Percentiles rank a stretch among this genome's conserved stretches.
Conservation (phyloP, 108 stramenopile genomes). For the Skeletonema grethae region DNA sequence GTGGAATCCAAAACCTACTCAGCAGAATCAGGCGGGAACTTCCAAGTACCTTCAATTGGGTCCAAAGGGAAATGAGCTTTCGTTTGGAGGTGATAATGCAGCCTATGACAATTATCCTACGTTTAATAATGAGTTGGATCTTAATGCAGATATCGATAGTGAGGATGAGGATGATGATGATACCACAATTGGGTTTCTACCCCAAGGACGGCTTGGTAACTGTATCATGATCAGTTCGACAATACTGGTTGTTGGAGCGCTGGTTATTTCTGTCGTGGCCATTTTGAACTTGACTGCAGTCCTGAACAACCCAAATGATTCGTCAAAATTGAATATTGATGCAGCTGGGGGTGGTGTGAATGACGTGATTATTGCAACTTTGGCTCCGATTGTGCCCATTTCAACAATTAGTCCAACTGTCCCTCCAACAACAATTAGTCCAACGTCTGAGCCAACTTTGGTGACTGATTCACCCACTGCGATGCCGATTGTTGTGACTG, state of each 20-base stretch:
- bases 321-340: background rate
- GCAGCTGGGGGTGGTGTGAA: background rate
- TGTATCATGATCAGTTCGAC: background rate
- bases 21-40: background rate
- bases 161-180: background rate
- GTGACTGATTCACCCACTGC: background rate
- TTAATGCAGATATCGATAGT: background rate
- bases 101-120: background rate
- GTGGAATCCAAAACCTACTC: background rate
- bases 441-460: background rate
- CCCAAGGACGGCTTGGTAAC: background rate
- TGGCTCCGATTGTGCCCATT: background rate
- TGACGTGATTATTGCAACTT: background rate
- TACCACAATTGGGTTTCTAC: background rate
- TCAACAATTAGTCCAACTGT: background rate
- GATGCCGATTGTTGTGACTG: background rate
- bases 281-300: background rate
- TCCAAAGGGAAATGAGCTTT: conserved; percentile 37
- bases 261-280: background rate
- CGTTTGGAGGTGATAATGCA: conserved; percentile 9
- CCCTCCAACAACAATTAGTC: background rate
- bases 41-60: conserved; percentile 15
- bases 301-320: background rate
- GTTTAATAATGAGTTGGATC: background rate
- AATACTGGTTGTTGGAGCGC: background rate